phyloP scores from a whole-genome alignment of 768 basidiomycete species.

The Neoboletus brunneissimus region DNA sequence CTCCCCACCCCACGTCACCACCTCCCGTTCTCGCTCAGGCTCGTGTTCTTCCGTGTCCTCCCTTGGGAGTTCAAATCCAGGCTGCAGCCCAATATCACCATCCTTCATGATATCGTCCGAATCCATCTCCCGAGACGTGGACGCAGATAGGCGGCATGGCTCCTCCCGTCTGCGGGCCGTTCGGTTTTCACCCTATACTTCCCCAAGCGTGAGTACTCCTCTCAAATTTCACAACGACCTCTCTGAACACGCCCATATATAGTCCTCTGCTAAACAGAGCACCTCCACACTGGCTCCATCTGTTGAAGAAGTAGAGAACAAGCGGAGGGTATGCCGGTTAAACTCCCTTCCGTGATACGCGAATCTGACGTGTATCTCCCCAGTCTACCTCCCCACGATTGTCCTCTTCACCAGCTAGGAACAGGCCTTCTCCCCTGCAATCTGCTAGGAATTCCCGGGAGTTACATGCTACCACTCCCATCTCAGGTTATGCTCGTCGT shows the following conservation, averaged over 20 bases:
- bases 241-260: not conserved
- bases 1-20: constrained; percentile 28
- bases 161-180: constrained; percentile 27
- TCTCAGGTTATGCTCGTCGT: constrained; percentile 76
- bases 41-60: constrained; percentile 48
- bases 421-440: constrained; percentile 43
- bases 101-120: constrained; percentile 36
- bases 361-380: constrained; percentile 30
- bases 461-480: constrained; percentile 65
- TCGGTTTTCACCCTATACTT: constrained; percentile 32
- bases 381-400: constrained; percentile 36
- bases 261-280: constrained; percentile 45
- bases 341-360: constrained; percentile 27
- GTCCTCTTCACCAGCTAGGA: constrained; percentile 42
- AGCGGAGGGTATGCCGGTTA: constrained; percentile 36
- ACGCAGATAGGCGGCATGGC: constrained; percentile 28
- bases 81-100: constrained; percentile 31
- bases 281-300: constrained; percentile 37
- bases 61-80: constrained; percentile 36
- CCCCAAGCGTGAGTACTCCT: constrained; percentile 25
- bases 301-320: constrained; percentile 25
- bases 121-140: constrained; percentile 27
- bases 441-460: constrained; percentile 52
- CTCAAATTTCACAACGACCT: not conserved
- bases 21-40: constrained; percentile 35